Base-by-base conservation (phyloP, 2,329 filamentous ascomycete species). In the Thelonectria blattea region DNA sequence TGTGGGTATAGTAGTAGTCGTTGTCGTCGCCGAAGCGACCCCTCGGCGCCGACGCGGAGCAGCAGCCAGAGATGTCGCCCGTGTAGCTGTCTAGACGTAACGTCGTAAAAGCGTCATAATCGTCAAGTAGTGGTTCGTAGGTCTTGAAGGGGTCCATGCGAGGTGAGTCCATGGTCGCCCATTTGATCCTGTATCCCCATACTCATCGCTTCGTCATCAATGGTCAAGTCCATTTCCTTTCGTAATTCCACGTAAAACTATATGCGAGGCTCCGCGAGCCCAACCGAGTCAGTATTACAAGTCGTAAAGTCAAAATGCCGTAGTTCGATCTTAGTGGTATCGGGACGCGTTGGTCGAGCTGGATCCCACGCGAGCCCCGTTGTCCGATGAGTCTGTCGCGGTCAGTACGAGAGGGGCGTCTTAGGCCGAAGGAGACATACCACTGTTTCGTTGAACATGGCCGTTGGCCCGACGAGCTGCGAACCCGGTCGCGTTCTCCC, bases 371-470 rank as follows among this genome's bases (percentile, higher is more conserved):
- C 78, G 78, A 18, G 76, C 74, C 42, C 75, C 78, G 49, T 75
- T 79, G 54, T 80, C 78, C 14, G 78, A 80, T 17, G 78, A 80
- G 64, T 80, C 78, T 80, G 53, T 12, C 11, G 14, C 9, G 2
- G 48, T 72, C 63, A 71, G 69, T 24, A 24, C n/a, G 22, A 46
- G 9, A n/a, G 32, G 8, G 20, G 49, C 17, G 10, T 18, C 22
- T 34, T 34, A 10, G 10, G 2, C 18, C 37, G 30, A n/a, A 10
- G 39, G 22, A 3, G 27, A 79, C 83, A 75, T 76, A 85, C 85
- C 86, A 73, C 86, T 89, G 57, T 85, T 82, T 61, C 86, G 81
- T 65, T 85, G 83, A 73, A 83, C 81, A 71, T 89, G 87, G 20
- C 87, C 87, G 66, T 86, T 87, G 55, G 82, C 71, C 50, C 86